A percentile compares a stretch with the other conserved stretches of the same genome.
Evolutionary conservation across 352 stramenopile genomes (phyloP).

Genomic region (Phytopythium oedochilum): DNA sequence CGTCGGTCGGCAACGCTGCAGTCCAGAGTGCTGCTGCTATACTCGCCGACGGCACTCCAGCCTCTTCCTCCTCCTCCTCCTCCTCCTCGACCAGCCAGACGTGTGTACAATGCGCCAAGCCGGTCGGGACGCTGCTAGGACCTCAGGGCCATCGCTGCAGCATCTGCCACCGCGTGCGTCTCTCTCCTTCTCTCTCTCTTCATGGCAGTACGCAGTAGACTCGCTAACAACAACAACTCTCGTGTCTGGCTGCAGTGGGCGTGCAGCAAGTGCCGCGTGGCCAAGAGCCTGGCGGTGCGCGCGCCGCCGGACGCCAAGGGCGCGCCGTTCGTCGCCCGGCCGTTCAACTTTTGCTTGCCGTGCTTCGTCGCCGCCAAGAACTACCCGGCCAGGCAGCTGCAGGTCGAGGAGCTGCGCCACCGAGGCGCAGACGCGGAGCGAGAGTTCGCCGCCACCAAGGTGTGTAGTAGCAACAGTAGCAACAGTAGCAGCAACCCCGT

Average conservation of each 20-base stretch:
- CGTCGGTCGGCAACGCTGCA: background rate
- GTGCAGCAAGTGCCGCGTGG: conserved; percentile 19
- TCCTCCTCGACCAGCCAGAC: background rate
- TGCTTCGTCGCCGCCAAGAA: conserved; percentile 28
- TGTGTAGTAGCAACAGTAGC: too few relatives aligned
- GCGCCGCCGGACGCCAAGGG: conserved; percentile 5
- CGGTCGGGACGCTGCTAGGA: conserved; percentile 1
- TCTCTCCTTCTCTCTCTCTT: background rate
- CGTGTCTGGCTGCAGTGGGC: conserved; percentile 8
- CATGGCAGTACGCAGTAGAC: too few relatives aligned
- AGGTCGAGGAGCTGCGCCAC: conserved; percentile 24
- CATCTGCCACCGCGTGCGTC: conserved; percentile 16
- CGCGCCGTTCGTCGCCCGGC: conserved; percentile 10
- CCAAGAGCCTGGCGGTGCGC: conserved; percentile 18
- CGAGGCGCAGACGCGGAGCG: background rate
- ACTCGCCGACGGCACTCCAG: conserved; percentile 11
- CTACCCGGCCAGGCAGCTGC: conserved; percentile 17
- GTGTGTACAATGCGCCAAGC: conserved; percentile 5
- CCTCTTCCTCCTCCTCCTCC: conserved; percentile 14
- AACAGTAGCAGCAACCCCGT: background rate
- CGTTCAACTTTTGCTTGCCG: conserved; percentile 32
- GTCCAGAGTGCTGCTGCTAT: background rate
- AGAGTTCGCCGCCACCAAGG: too few relatives aligned
- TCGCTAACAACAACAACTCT: background rate
- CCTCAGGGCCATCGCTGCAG: conserved; percentile 8